These are phyloP conservation scores for Panaeolus papilionaceus DNA, from an alignment of 768 basidiomycete species.

Conservation along the genomic window DNA sequence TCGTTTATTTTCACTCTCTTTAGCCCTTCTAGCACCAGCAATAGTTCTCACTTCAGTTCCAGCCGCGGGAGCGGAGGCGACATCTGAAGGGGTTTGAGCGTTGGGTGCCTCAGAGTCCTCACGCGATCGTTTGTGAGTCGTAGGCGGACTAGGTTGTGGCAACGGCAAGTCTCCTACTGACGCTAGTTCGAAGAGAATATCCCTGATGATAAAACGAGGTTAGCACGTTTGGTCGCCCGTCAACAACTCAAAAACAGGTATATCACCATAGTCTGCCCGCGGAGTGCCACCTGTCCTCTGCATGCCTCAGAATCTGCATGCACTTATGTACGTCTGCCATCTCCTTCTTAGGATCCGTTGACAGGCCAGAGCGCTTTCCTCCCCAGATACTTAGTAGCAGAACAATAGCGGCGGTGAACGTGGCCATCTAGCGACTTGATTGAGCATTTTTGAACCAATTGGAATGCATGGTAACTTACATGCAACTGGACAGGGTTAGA, in stretches of 20 bases:
- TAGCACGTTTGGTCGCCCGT: not conserved
- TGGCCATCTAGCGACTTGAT: conserved; percentile 37
- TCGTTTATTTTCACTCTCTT: not conserved
- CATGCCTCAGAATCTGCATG: conserved; percentile 54
- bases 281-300: conserved; percentile 50
- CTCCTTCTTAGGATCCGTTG: conserved; percentile 56
- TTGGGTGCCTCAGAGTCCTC: conserved; percentile 36
- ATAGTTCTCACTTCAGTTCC: conserved; percentile 34
- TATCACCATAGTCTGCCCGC: conserved; percentile 52
- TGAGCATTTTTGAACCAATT: not conserved
- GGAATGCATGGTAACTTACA: conserved; percentile 12
- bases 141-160: conserved; percentile 58
- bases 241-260: not conserved
- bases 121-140: conserved; percentile 65
- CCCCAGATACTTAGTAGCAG: conserved; percentile 75
- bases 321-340: conserved; percentile 73
- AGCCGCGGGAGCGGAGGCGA: conserved; percentile 18
- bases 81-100: conserved; percentile 12
- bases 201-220: conserved; percentile 47
- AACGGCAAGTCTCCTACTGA: conserved; percentile 75
- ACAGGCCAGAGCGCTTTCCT: conserved; percentile 55
- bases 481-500: conserved; percentile 42
- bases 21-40: conserved; percentile 44
- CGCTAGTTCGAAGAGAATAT: conserved; percentile 75
- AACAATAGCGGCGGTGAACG: conserved; percentile 58